phyloP scores from a whole-genome alignment of 805 yeast species.

The Yarrowia deformans region DNA sequence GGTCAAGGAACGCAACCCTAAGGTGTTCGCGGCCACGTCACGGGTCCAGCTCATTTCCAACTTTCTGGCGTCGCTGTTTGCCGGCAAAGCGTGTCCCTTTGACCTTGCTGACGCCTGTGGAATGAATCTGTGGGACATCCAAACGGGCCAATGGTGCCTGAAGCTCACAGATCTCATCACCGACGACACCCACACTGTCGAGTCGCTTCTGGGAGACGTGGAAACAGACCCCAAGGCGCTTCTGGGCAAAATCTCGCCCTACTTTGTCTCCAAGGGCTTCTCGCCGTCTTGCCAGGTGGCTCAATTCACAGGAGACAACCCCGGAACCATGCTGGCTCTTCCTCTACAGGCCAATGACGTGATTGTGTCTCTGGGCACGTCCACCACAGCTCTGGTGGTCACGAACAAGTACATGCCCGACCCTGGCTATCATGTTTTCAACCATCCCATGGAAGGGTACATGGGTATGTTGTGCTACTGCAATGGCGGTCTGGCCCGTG shows the following conservation, averaged over 20 bases:
- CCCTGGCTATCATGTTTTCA: constrained; percentile 81
- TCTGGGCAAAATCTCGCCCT: constrained; percentile 58
- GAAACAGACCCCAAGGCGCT: constrained; percentile 46
- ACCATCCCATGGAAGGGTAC: constrained; percentile 82
- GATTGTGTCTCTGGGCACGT: constrained; percentile 84
- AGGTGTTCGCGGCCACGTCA: constrained; percentile 61
- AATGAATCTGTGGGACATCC: constrained; percentile 83
- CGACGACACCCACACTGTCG: constrained; percentile 38
- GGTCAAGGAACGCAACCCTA: constrained; percentile 60
- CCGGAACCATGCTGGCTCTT: constrained; percentile 84
- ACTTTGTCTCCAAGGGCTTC: constrained; percentile 70
- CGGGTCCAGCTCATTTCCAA: constrained; percentile 79
- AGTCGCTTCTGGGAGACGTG: constrained; percentile 60
- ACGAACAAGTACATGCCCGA: constrained; percentile 81
- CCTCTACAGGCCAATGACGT: constrained; percentile 80
- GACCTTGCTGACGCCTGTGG: constrained; percentile 94
- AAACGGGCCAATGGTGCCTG: constrained; percentile 62
- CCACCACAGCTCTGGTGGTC: constrained; percentile 85
- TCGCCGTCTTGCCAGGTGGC: constrained; percentile 60
- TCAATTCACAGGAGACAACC: constrained; percentile 89
- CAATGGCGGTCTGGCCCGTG: constrained; percentile 89
- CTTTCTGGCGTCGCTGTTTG: constrained; percentile 73
- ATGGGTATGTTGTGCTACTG: constrained; percentile 98
- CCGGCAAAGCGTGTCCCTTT: constrained; percentile 67
- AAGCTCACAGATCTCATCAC: constrained; percentile 58